Percentiles rank a stretch among this genome's conserved stretches.
Evolutionary conservation across 2,329 filamentous ascomycete species (phyloP).

Genomic region (Paracoccidioides brasiliensis): DNA sequence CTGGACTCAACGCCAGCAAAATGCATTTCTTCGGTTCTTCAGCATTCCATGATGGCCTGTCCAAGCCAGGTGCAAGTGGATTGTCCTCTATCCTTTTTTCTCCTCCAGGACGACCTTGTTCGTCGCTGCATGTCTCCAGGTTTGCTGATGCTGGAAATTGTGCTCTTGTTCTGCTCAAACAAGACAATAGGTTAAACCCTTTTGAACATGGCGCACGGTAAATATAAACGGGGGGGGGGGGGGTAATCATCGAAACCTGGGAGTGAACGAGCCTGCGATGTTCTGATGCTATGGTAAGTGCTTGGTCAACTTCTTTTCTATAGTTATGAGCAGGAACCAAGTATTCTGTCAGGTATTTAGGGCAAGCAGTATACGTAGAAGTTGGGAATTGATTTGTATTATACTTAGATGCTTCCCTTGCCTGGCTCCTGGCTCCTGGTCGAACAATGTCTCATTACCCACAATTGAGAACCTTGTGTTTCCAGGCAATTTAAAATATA

Average conservation of each 20-base stretch:
- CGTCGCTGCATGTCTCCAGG: slow-evolving; percentile 16
- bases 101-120: slow-evolving; percentile 17
- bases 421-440: background rate
- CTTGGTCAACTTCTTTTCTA: background rate
- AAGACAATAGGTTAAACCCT: slow-evolving; percentile 41
- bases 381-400: background rate
- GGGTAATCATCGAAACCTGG: slow-evolving; percentile 33
- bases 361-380: background rate
- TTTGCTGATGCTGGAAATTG: slow-evolving; percentile 21
- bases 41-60: slow-evolving; percentile 26
- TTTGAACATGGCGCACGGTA: slow-evolving; percentile 37
- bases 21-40: slow-evolving; percentile 16
- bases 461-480: background rate
- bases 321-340: background rate
- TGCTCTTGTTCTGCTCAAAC: slow-evolving; percentile 23
- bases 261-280: slow-evolving; percentile 41
- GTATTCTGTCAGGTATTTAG: too few species aligned
- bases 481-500: background rate
- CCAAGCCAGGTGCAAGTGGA: slow-evolving; percentile 21
- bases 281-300: slow-evolving; percentile 23
- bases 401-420: background rate
- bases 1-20: slow-evolving; percentile 35
- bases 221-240: slow-evolving; percentile 42
- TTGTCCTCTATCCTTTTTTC: slow-evolving; percentile 22
- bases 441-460: background rate